phyloP scores from a whole-genome alignment of 805 yeast species.

The Ogataea pini region DNA sequence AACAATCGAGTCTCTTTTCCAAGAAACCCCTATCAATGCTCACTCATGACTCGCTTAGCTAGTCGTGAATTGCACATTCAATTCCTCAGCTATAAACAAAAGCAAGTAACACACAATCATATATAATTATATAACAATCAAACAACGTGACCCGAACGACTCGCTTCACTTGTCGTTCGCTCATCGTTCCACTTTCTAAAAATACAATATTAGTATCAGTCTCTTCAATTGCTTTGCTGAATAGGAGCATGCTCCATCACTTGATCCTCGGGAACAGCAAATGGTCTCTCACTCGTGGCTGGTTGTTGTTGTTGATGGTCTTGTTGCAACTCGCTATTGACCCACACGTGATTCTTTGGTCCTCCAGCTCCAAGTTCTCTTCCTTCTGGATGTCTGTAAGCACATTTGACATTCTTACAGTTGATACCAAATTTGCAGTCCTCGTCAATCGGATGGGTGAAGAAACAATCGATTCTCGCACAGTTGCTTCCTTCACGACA shows the following conservation, averaged over 20 bases:
- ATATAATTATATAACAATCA: neutral
- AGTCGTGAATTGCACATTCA: neutral
- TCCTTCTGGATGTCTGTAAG: slow-evolving; percentile 82
- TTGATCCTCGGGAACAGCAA: slow-evolving; percentile 76
- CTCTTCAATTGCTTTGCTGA: slow-evolving; percentile 7
- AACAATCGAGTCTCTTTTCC: no score
- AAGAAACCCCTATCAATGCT: no score
- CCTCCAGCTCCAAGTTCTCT: slow-evolving; percentile 41
- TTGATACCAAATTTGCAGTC: slow-evolving; percentile 77
- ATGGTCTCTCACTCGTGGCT: slow-evolving; percentile 60
- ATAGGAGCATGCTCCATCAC: slow-evolving; percentile 63
- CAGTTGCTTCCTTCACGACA: slow-evolving; percentile 86
- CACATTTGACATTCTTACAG: slow-evolving; percentile 72
- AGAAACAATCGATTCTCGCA: slow-evolving; percentile 76
- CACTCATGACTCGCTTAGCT: neutral
- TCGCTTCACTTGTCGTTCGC: neutral
- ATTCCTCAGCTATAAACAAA: slow-evolving; percentile 7
- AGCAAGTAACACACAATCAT: neutral
- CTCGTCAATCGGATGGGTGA: slow-evolving; percentile 78
- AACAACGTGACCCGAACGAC: neutral
- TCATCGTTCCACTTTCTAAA: slow-evolving; percentile 1
- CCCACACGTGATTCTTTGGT: slow-evolving; percentile 35
- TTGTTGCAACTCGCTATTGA: slow-evolving; percentile 24
- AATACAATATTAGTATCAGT: slow-evolving; percentile 1
- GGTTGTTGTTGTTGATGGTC: slow-evolving; percentile 19